These are phyloP conservation scores for Mycosphaerella sp. DNA, from an alignment of 2,329 filamentous ascomycete genomes.

Conservation along the genomic window DNA sequence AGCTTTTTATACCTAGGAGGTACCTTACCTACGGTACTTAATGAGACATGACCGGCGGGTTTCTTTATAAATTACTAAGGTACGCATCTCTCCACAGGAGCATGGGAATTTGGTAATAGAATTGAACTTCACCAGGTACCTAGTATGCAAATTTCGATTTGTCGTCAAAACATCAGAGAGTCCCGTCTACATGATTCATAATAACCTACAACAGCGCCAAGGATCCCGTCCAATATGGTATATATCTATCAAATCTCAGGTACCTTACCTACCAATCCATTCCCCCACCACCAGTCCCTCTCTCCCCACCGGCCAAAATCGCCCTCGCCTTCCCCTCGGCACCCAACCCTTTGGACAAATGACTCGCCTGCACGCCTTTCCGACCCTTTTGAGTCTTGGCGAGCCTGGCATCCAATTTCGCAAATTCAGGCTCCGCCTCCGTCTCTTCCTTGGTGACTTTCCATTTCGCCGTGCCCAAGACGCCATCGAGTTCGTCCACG, in stretches of 20 bases:
- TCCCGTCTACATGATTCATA: too few species aligned
- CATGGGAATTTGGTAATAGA: too few species aligned
- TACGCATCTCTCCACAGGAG: too few species aligned
- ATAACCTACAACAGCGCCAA: too few species aligned
- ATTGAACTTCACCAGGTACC: too few species aligned
- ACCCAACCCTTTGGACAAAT: constrained; percentile 41
- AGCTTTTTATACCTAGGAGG: too few species aligned
- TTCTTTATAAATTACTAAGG: too few species aligned
- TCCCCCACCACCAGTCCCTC: constrained; percentile 32
- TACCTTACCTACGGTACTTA: too few species aligned
- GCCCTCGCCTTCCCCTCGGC: constrained; percentile 39
- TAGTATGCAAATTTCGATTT: too few species aligned
- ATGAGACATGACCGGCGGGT: too few species aligned
- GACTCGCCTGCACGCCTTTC: constrained; percentile 43
- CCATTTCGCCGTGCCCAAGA: constrained; percentile 73
- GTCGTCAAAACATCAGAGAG: too few species aligned
- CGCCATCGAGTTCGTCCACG: constrained; percentile 69
- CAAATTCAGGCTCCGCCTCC: constrained; percentile 38
- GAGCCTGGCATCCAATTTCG: constrained; percentile 51
- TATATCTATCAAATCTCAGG: too few species aligned
- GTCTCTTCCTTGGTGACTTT: constrained; percentile 67
- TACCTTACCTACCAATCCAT: constrained; percentile 37
- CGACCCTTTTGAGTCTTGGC: constrained; percentile 46
- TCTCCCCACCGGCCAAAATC: constrained; percentile 44
- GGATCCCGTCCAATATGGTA: neutral